Evolutionary conservation across 1,139 yeast species (phyloP), one percentile per base, ranked within the genome.

Genomic region (Suhomyces maxii): DNA sequence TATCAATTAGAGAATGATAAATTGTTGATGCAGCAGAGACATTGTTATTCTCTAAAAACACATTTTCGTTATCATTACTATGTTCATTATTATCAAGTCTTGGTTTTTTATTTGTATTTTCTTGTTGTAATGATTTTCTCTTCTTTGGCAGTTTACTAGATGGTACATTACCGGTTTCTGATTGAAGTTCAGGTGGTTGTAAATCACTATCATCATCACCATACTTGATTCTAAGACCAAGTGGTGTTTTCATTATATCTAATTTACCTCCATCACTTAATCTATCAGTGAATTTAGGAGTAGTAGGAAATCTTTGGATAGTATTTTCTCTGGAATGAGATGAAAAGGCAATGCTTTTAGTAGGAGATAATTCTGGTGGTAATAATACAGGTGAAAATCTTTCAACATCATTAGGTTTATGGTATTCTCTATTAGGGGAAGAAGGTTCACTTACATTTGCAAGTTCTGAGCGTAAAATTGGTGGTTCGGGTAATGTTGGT

Each of bases 401-500:
- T 8, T 55, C 64, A 14, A 50, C 39, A n/a, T 54, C 52, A 13
- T 31, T 13, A 8, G 36, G 11, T 30, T 10, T 26, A 8, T 31
- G 46, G 36, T 38, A 39, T 26, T 14, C 44, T 41, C 43, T 49
- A 6, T 47, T 40, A n/a, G 54, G 54, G 18, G 57, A 53, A 10
- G 53, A 41, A 38, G 53, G 52, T 7, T 44, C 44, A 30, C 48
- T 46, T 7, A 54, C 38, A 26, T 50, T 41, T 2, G 55, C 57
- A 28, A 55, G 48, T 39, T 72, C 78, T 2, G 77, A 72, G 39
- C 64, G 59, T 26, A 74, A 58, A 7, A 70, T 63, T 2, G 79
- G 79, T 3, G 79, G 76, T 47, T 73, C 74, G 0, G 80, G 80
- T 30, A 77, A 68, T 9, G 80, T 76, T 0, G 83, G 83, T 1